phyloP scores from a whole-genome alignment of 2,329 filamentous ascomycete genomes.

The Phialophora tarda region DNA sequence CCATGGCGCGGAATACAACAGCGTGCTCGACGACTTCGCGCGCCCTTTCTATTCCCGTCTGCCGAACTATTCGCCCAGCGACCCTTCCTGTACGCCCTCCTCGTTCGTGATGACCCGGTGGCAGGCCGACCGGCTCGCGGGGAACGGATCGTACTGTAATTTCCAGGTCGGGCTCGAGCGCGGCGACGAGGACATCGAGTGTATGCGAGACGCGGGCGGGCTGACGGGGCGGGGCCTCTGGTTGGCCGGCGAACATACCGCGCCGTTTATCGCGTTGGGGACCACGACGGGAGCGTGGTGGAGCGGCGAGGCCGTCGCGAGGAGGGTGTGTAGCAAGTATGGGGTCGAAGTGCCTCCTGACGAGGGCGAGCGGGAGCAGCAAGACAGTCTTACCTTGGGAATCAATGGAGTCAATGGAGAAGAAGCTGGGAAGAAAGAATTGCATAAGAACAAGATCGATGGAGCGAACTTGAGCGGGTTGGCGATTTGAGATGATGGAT shows the following conservation, averaged over 20 bases:
- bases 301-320: conserved; percentile 80
- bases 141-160: conserved; percentile 82
- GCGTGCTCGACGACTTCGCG: conserved; percentile 70
- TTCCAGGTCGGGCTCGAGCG: conserved; percentile 76
- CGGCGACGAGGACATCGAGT: conserved; percentile 74
- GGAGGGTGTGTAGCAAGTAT: conserved; percentile 50
- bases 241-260: conserved; percentile 89
- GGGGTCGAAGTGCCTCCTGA: conserved; percentile 24
- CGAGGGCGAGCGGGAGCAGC: neutral
- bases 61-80: conserved; percentile 65
- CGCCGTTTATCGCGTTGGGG: conserved; percentile 85
- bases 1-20: conserved; percentile 56
- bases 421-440: conserved; percentile 20
- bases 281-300: conserved; percentile 91
- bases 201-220: conserved; percentile 58
- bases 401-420: conserved; percentile 1
- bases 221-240: conserved; percentile 65
- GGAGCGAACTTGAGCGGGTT: conserved; percentile 30
- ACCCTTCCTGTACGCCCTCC: conserved; percentile 65
- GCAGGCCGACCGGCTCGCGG: conserved; percentile 78
- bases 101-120: conserved; percentile 74
- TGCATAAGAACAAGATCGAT: conserved; percentile 20
- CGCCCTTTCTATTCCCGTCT: conserved; percentile 77
- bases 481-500: conserved; percentile 17
- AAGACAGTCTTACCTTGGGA: neutral